These are phyloP conservation scores for Closterium sp. DNA, from an alignment of 139 green algal genomes.

Conservation along the genomic window DNA sequence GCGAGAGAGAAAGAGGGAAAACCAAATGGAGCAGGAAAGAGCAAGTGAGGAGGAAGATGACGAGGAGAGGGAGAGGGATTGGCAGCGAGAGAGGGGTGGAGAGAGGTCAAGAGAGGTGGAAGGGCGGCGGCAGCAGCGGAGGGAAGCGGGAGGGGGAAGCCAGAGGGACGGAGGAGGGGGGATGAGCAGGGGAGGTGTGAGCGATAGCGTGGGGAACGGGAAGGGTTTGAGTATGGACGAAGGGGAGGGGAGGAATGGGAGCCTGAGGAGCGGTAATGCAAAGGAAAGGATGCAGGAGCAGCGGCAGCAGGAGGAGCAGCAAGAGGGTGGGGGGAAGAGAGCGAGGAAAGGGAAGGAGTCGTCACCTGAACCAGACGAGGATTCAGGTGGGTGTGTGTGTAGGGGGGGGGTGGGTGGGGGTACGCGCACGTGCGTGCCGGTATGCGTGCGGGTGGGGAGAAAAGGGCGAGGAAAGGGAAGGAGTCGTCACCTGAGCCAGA, in stretches of 20 bases:
- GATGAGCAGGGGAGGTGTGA: not conserved
- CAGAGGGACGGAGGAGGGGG: too few species aligned
- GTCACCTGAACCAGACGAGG: not conserved
- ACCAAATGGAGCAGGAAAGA: not conserved
- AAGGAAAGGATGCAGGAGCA: not conserved
- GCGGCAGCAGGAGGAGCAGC: not conserved
- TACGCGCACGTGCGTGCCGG: too few species aligned
- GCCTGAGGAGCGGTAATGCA: not conserved
- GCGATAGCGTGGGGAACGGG: not conserved
- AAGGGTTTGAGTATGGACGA: not conserved
- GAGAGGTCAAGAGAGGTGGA: not conserved
- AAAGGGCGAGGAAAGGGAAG: not conserved
- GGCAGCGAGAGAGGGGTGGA: not conserved
- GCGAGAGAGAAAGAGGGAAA: not conserved
- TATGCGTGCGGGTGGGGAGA: not conserved
- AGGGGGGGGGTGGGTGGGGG: too few species aligned
- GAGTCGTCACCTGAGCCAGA: not conserved
- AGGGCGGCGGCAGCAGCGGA: not conserved
- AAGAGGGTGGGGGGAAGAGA: not conserved
- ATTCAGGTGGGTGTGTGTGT: not conserved
- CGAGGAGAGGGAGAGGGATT: not conserved
- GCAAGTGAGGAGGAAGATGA: not conserved
- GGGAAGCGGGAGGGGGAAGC: not conserved
- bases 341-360: not conserved
- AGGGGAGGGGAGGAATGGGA: not conserved